Base-by-base conservation (phyloP, 208 protist species). In the Leishmania gerbilli region DNA sequence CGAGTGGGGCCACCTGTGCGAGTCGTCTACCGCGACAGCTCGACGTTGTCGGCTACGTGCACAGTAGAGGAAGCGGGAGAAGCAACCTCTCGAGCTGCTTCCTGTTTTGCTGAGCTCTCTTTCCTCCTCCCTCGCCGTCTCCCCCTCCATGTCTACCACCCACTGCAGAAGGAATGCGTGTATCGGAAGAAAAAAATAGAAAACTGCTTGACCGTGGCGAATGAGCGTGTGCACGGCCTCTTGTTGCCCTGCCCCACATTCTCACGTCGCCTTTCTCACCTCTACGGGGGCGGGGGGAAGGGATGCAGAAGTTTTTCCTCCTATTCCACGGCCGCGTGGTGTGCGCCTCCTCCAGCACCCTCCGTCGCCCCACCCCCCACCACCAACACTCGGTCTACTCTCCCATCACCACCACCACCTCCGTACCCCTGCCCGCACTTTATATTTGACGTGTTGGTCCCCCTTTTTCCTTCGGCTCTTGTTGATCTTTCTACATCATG, bases 401-500 rank as follows among this genome's bases (percentile, higher is more conserved):
- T 71, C 51, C 51, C 17, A 55, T 6, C 51, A 21, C 5, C 51
- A 55, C 17, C 0, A 55, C 51, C 51, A 49, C 45, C 17, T 55
- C 5, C 9, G 42, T 55, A 27, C 69, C 69, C 21, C 27, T 34
- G 24, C 13, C 27, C 17, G 45, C 24, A 5, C 42, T 13, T 71
- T 40, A 13, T 21, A 51, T 21, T 31, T 51, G 11, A 53, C 69
- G 5, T 74, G 6, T 34, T 51, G 5, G 11, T 71, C 47, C 56
- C 60, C 31, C 19, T 80, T 79, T 60, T 74, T 76, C 49, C 42
- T 64, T 5, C 34, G 15, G 74, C 49, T 69, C 27, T 21, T 37
- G 45, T 13, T 72, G 15, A 11, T 31, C 79, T 21, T n/a, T 64
- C 31, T 47, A 40, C 37, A 47, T 42, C 8, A 8, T 74, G 40